These are phyloP conservation scores for Talaromyces sp. DNA, from an alignment of 2,329 filamentous ascomycete species.

Conservation along the genomic window DNA sequence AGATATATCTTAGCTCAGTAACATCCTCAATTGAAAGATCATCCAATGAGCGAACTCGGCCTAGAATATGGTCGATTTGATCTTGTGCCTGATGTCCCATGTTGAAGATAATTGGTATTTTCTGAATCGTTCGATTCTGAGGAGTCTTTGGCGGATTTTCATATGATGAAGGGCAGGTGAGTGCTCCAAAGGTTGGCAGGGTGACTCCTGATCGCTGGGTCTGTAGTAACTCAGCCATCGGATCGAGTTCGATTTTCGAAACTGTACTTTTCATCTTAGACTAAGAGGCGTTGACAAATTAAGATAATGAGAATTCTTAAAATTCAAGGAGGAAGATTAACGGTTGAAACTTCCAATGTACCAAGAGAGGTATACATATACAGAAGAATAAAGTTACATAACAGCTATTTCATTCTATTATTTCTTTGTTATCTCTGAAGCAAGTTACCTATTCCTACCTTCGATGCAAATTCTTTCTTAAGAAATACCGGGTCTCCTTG, in stretches of 20 bases:
- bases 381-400: too few species aligned
- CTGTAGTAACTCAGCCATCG: slow-evolving; percentile 4
- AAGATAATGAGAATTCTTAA: not conserved
- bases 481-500: not conserved
- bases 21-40: slow-evolving; percentile 4
- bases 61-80: slow-evolving; percentile 7
- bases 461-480: not conserved
- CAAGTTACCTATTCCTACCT: not conserved
- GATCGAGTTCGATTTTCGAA: not conserved
- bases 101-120: not conserved
- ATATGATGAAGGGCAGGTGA: not conserved
- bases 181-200: not conserved
- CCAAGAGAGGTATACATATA: too few species aligned
- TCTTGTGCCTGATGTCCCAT: slow-evolving; percentile 8
- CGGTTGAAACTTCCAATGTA: not conserved
- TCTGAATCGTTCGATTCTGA: not conserved
- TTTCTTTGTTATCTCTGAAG: not conserved
- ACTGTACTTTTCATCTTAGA: not conserved
- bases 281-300: not conserved
- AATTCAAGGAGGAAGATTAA: not conserved
- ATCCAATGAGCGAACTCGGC: slow-evolving; percentile 6
- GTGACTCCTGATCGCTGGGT: not conserved
- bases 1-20: not conserved
- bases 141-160: slow-evolving; percentile 3
- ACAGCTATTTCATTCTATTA: not conserved